Conservation (phyloP, 1,284 basidiomycete genomes). For the Cutaneotrichosporon curvatum region DNA sequence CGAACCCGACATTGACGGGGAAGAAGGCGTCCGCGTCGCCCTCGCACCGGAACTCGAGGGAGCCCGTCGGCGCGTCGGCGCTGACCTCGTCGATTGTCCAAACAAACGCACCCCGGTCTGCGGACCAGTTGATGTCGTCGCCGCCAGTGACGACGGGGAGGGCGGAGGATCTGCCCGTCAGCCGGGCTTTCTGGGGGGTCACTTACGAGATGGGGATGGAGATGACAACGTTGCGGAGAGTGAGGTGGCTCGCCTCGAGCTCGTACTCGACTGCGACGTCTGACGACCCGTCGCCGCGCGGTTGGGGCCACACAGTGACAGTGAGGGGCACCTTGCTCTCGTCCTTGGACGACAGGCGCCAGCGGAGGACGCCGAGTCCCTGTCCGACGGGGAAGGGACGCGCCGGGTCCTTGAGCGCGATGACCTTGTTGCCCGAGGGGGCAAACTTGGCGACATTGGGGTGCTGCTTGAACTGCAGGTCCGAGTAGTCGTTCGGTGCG, state of each 20-base stretch:
- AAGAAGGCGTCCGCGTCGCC: conserved; percentile 81
- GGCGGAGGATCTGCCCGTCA: conserved; percentile 58
- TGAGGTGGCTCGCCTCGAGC: conserved; percentile 73
- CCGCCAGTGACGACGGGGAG: conserved; percentile 69
- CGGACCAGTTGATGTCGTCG: conserved; percentile 67
- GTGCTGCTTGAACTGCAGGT: conserved; percentile 90
- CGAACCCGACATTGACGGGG: conserved; percentile 81
- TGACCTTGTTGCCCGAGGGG: conserved; percentile 51
- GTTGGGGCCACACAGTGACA: conserved; percentile 96
- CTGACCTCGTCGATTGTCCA: conserved; percentile 62
- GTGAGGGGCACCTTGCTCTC: conserved; percentile 85
- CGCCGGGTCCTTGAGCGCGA: conserved; percentile 77
- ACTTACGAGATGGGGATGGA: conserved; percentile 85
- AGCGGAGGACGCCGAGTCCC: conserved; percentile 77
- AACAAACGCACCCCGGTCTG: conserved; percentile 74
- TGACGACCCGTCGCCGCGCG: conserved; percentile 77
- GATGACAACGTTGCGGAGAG: conserved; percentile 76
- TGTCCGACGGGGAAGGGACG: conserved; percentile 83
- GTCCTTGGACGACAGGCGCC: conserved; percentile 85
- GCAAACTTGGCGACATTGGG: conserved; percentile 87
- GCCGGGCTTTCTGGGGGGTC: too few relatives aligned
- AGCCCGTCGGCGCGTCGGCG: conserved; percentile 58
- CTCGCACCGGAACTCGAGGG: conserved; percentile 80
- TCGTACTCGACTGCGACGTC: conserved; percentile 97
- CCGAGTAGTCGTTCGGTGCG: conserved; percentile 58